A percentile compares a stretch with the other conserved stretches of the same genome.
These are phyloP conservation scores for Hymenoscyphus salicellus DNA, from an alignment of 2,329 filamentous ascomycete genomes.

Conservation along the genomic window DNA sequence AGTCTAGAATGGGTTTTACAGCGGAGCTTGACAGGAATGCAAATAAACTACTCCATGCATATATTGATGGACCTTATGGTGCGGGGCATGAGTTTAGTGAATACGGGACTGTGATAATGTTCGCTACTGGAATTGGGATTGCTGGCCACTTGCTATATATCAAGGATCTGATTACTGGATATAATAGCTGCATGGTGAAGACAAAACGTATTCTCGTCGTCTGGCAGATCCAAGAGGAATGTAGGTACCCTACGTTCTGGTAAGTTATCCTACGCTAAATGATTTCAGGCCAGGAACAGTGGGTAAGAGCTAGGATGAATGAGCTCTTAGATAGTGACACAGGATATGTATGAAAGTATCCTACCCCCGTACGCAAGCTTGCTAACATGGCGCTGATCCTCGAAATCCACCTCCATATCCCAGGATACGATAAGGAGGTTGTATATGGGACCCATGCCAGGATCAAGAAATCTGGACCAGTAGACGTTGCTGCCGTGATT, in stretches of 20 bases:
- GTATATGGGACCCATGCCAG: no score
- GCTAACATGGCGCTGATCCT: no score
- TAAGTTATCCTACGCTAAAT: slow-evolving; percentile 8
- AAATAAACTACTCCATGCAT: slow-evolving; percentile 4
- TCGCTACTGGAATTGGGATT: slow-evolving; percentile 22
- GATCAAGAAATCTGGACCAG: no score
- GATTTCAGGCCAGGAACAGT: no score
- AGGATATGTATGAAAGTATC: no score
- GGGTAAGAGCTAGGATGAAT: no score
- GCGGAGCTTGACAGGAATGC: slow-evolving; percentile 8
- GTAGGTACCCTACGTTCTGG: slow-evolving; percentile 8
- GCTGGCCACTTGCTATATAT: slow-evolving; percentile 21
- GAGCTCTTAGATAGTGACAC: no score
- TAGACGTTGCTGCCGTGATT: no score
- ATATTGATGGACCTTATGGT: slow-evolving; percentile 18
- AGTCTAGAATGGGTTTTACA: slow-evolving; percentile 19
- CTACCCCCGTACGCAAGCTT: no score
- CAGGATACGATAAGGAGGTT: no score
- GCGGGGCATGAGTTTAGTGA: slow-evolving; percentile 13
- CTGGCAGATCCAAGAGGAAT: slow-evolving; percentile 18
- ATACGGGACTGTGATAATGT: slow-evolving; percentile 16
- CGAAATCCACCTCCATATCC: no score
- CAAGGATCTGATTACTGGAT: slow-evolving; percentile 21
- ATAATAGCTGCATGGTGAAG: slow-evolving; percentile 20
- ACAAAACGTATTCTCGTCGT: slow-evolving; percentile 18